Base-by-base conservation (phyloP, 345 rosid genomes). In the Cardamine chenopodiifolia region DNA sequence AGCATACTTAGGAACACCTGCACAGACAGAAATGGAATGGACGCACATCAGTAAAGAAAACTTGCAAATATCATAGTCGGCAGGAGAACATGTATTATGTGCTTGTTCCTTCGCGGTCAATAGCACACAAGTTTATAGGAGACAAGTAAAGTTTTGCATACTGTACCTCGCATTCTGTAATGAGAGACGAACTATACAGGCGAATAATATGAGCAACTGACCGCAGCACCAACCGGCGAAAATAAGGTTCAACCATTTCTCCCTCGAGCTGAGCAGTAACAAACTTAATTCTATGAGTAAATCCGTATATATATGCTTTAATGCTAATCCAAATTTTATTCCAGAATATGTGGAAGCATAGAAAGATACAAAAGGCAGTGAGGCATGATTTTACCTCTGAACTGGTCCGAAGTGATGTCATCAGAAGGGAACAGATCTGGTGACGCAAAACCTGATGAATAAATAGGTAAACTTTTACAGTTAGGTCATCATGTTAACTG, bases 1-100 rank as follows among this genome's bases (percentile, higher is more conserved):
- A 95, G 82, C 99, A 95, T 95, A 77, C 91, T 95, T 32, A 95
- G 91, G 77, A 95, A 95, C 75, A 95, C 99, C 98, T 91, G 89
- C 86, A 81, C 49, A 76, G n/a, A n/a, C 26, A 64, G 58, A 70
- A 68, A 49, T 42, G 49, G 15, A 49, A 65, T 39, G 40, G 63
- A 65, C 11, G 49, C 68, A 22, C 50, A 20, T 71, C 48, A 59
- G 63, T 42, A 65, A 40, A 29, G 18, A 71, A 59, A 39, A 42
- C 44, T 60, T 66, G 58, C 65, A 60, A 23, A 52, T 22, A 66
- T 26, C 49, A 70, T 48, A 65, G 66, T 59, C 42, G 20, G 53
- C 31, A 47, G 17, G 29, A 49, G n/a, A 58, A 40, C 5, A 47
- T 8, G 47, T 57, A 31, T 31, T n/a, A 17, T 32, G 69, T 31